Conservation (phyloP, 23 red algal genomes). For the Cyanidiococcus yangmingshanensis region DNA sequence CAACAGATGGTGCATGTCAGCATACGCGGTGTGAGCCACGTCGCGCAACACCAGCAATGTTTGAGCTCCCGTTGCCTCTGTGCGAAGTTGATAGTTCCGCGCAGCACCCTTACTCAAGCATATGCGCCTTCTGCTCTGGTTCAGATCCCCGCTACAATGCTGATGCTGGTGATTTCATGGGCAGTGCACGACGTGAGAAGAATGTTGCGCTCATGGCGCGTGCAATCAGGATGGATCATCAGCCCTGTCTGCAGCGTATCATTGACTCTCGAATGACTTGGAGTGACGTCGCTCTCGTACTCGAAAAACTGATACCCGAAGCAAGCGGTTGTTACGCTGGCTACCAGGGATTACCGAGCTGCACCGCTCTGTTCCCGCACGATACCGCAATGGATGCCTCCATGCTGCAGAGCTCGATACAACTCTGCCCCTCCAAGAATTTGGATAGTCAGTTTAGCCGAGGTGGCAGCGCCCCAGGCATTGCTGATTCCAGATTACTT, state of each 20-base stretch:
- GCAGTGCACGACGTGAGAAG: neutral
- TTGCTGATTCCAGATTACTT: neutral
- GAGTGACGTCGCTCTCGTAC: neutral
- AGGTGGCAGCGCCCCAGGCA: neutral
- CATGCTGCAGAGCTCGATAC: neutral
- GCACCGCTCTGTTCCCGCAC: neutral
- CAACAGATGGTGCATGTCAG: neutral
- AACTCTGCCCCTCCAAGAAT: neutral
- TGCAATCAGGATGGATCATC: neutral
- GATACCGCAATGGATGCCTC: neutral
- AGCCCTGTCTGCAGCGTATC: neutral
- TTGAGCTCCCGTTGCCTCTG: neutral
- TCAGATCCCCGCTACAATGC: neutral
- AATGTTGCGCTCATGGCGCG: constrained; percentile 1
- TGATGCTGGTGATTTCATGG: neutral
- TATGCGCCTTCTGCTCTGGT: neutral
- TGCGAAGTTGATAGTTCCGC: neutral
- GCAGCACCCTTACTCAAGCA: neutral
- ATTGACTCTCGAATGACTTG: neutral
- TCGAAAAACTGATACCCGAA: neutral
- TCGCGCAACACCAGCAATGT: neutral
- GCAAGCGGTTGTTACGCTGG: neutral
- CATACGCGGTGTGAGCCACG: neutral
- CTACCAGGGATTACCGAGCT: neutral
- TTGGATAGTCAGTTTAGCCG: neutral